A percentile compares a stretch with the other conserved stretches of the same genome.
Conservation (phyloP, 1,284 basidiomycete genomes). For the Ustilago shanxiensis region DNA sequence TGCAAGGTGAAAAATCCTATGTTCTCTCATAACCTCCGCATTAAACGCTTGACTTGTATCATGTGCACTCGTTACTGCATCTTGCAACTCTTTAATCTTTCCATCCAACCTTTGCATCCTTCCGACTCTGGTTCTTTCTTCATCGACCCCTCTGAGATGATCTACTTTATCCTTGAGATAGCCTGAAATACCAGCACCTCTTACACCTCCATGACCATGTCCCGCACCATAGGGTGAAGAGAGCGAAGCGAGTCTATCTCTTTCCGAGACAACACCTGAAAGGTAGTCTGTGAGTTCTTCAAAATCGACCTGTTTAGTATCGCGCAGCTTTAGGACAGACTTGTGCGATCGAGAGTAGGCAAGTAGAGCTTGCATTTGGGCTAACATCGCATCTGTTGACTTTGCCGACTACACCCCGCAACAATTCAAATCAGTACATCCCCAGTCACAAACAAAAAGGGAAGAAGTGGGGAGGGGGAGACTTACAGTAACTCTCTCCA, state of each 20-base stretch:
- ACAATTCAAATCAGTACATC: too few species aligned
- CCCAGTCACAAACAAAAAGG: neutral
- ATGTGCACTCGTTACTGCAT: conserved; percentile 92
- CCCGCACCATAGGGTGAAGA: conserved; percentile 60
- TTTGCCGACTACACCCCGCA: conserved; percentile 42
- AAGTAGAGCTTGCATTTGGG: conserved; percentile 87
- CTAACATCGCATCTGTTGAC: conserved; percentile 78
- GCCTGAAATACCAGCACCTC: conserved; percentile 79
- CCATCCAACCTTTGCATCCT: conserved; percentile 90
- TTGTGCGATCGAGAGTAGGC: conserved; percentile 90
- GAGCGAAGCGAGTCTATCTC: conserved; percentile 79
- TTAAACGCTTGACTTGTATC: conserved; percentile 96
- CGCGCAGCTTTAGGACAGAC: conserved; percentile 89
- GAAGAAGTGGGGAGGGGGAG: neutral
- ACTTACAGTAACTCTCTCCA: conserved; percentile 61
- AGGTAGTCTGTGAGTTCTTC: conserved; percentile 97
- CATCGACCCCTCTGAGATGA: conserved; percentile 88
- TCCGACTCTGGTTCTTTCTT: conserved; percentile 90
- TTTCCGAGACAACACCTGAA: conserved; percentile 87
- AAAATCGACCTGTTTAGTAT: conserved; percentile 98
- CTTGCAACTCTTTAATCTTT: conserved; percentile 97
- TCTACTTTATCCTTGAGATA: conserved; percentile 96
- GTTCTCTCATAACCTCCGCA: conserved; percentile 90
- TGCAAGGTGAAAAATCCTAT: conserved; percentile 86
- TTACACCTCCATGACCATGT: conserved; percentile 70